phyloP scores from a whole-genome alignment of 345 rosid genomes.

The Mercurialis annua region DNA sequence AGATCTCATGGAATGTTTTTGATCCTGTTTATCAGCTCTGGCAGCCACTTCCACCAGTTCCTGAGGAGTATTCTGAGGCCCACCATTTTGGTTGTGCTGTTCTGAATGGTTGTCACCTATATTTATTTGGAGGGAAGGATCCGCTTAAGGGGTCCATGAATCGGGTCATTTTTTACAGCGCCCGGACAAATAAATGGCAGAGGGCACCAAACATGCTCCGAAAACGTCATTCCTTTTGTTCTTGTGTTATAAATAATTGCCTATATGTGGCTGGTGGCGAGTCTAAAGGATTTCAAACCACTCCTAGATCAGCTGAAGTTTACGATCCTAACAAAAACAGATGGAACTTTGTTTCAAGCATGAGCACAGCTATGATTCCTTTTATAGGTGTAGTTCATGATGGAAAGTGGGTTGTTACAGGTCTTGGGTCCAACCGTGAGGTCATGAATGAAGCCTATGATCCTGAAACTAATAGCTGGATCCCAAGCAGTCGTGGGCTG shows the following conservation, averaged over 20 bases:
- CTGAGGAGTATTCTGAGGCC: constrained; percentile 83
- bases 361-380: constrained; percentile 99
- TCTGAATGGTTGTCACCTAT: constrained; percentile 81
- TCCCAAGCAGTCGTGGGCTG: constrained; percentile 70
- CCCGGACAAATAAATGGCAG: constrained; percentile 92
- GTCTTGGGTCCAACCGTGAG: constrained; percentile 77
- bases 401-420: constrained; percentile 90
- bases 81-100: constrained; percentile 98
- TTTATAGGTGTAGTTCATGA: constrained; percentile 84
- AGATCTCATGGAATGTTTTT: constrained; percentile 87
- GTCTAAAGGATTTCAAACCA: constrained; percentile 86
- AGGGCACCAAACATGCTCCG: constrained; percentile 96
- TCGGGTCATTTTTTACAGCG: constrained; percentile 80
- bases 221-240: constrained; percentile 89
- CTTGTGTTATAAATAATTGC: constrained; percentile 88
- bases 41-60: constrained; percentile 98
- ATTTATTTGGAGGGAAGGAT: constrained; percentile 95
- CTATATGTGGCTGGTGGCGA: constrained; percentile 98
- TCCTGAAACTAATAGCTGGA: constrained; percentile 76
- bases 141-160: constrained; percentile 87
- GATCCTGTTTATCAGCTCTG: constrained; percentile 77
- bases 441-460: constrained; percentile 90
- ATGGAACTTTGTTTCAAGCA: constrained; percentile 86
- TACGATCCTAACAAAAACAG: constrained; percentile 83
- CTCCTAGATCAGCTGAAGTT: constrained; percentile 90